These are phyloP conservation scores for Geotrichum phurueaensis DNA, from an alignment of 1,139 yeast genomes.

Conservation along the genomic window DNA sequence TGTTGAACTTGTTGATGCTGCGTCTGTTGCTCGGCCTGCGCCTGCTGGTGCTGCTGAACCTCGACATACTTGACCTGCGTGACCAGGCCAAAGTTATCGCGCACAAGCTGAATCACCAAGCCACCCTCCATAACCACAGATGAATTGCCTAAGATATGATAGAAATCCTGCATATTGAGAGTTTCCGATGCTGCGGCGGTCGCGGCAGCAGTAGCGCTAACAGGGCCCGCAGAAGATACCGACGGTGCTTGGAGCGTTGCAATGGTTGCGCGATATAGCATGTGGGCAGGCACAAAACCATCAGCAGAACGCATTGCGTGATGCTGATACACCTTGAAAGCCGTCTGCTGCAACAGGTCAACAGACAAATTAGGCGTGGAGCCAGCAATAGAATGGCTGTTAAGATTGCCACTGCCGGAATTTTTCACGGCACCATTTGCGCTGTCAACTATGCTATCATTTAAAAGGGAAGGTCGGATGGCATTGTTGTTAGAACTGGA, in stretches of 20 bases:
- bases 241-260: slow-evolving; percentile 1
- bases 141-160: slow-evolving; percentile 26
- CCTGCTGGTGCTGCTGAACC: slow-evolving; percentile 1
- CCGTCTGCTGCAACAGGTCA: slow-evolving; percentile 25
- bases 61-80: slow-evolving; percentile 28
- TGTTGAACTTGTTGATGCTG: slow-evolving; percentile 7
- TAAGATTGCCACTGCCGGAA: not conserved
- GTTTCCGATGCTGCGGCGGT: slow-evolving; percentile 22
- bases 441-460: not conserved
- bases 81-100: slow-evolving; percentile 35
- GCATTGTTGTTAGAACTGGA: slow-evolving; percentile 6
- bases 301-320: slow-evolving; percentile 29
- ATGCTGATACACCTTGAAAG: slow-evolving; percentile 27
- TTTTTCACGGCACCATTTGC: not conserved
- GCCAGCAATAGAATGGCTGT: not conserved
- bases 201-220: not conserved
- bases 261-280: slow-evolving; percentile 30
- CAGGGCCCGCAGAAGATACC: not conserved
- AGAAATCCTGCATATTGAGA: slow-evolving; percentile 31
- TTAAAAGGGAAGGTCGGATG: not conserved
- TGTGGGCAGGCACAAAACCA: slow-evolving; percentile 35
- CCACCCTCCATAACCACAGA: slow-evolving; percentile 17
- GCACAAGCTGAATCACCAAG: slow-evolving; percentile 27
- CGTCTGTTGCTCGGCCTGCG: not conserved
- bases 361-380: not conserved